These are phyloP conservation scores for Pestalotiopsis sp. DNA, from an alignment of 2,329 filamentous ascomycete species.

Conservation along the genomic window DNA sequence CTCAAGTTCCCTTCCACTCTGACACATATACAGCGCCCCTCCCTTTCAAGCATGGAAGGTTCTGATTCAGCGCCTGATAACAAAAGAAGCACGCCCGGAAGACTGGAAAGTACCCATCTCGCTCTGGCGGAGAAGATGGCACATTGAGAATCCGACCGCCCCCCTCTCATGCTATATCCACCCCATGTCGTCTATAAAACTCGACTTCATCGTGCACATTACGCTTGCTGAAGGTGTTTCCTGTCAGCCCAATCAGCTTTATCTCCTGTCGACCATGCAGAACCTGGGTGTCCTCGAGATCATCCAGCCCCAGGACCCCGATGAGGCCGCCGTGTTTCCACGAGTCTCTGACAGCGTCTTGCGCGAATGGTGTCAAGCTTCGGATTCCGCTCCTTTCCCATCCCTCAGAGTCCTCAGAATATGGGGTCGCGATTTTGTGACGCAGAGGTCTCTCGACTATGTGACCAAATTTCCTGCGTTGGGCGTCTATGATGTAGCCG, in stretches of 20 bases:
- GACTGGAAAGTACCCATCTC: neutral
- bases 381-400: conserved; percentile 40
- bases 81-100: neutral
- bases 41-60: conserved; percentile 8
- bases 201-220: conserved; percentile 30
- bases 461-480: conserved; percentile 44
- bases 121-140: neutral
- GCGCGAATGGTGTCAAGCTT: conserved; percentile 42
- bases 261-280: conserved; percentile 39
- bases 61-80: neutral
- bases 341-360: conserved; percentile 45
- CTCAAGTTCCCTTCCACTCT: neutral
- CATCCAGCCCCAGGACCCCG: conserved; percentile 35
- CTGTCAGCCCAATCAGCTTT: conserved; percentile 36
- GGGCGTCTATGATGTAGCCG: conserved; percentile 43
- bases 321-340: conserved; percentile 30
- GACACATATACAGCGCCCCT: neutral
- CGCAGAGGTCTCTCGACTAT: conserved; percentile 40
- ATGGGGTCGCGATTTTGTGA: conserved; percentile 40
- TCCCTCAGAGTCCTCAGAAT: conserved; percentile 46
- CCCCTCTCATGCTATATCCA: conserved; percentile 35
- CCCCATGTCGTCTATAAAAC: conserved; percentile 35
- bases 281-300: conserved; percentile 51
- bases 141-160: neutral
- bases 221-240: conserved; percentile 17